Conservation (phyloP, 176 grass and related monocot genomes). For the Dactylis glomerata region DNA sequence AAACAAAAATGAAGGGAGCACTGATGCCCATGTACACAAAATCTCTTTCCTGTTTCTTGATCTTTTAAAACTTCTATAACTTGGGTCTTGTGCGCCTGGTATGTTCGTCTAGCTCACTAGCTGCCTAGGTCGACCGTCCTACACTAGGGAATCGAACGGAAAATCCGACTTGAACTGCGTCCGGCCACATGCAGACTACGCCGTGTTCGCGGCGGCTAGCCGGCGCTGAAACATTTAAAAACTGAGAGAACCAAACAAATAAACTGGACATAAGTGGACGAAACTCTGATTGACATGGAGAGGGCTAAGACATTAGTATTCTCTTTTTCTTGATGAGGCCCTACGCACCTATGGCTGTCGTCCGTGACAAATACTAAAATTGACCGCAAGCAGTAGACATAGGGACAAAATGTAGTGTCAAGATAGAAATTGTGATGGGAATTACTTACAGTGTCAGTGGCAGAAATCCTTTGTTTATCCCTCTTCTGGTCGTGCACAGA, state of each 20-base stretch:
- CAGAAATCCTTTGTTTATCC: constrained; percentile 5
- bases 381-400: background rate
- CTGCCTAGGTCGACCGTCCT: too few relatives aligned
- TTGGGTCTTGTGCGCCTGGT: too few relatives aligned
- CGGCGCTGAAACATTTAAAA: background rate
- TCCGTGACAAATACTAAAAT: background rate
- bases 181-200: too few relatives aligned
- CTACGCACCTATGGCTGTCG: background rate
- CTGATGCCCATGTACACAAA: too few relatives aligned
- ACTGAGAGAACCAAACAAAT: too few relatives aligned
- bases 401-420: constrained; percentile 14
- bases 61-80: too few relatives aligned
- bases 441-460: background rate
- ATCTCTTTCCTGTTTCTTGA: too few relatives aligned
- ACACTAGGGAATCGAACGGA: too few relatives aligned
- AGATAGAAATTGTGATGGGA: constrained; percentile 18
- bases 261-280: background rate
- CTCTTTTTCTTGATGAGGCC: background rate
- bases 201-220: background rate
- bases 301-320: background rate
- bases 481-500: constrained; percentile 19
- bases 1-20: too few relatives aligned
- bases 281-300: background rate
- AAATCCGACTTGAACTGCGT: too few relatives aligned
- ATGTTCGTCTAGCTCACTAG: too few relatives aligned